Base-by-base conservation (phyloP, 2,329 filamentous ascomycete genomes). In the Sclerotinia spermophila region DNA sequence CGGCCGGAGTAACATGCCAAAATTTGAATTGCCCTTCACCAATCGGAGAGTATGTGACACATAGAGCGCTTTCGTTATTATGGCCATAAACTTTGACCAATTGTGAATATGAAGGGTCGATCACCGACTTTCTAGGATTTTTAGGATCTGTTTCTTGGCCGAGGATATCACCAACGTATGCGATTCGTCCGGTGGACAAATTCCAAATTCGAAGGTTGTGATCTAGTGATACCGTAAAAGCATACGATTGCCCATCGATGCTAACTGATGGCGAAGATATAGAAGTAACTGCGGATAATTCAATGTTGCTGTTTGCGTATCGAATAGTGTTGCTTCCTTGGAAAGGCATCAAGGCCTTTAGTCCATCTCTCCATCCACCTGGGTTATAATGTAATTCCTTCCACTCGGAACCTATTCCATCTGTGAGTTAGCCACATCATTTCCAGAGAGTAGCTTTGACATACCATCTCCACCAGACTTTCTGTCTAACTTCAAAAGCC, bases 1-100 rank as follows among this genome's bases (percentile, higher is more conserved):
- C 87, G 27, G 38, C 65, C 0, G 91, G 87, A 68, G 87, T 87
- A n/a, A 89, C 81, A 74, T 83, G 85, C 93, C 94, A 99, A 79
- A 99, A 94, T 80, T 97, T 98, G 85, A 99, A 98, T 78, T 95
- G 91, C 48, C 96, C 92, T 55, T 90, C 87, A 42, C 94, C 92
- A 73, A 96, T 89, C 0, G 96, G 95, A 17, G 94, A 97, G 80
- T 94, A 97, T 13, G 93, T 95, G 51, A 93, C 89, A 68, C 95
- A 87, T 21, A 88, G 79, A 53, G 85, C 82, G 68, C 83, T 83
- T 24, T 87, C 86, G 38, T 83, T 82, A 56, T 79, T 82, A 55
- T 82, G 84, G 21, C 89, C 87, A 68, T 94, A 85, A 27, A 97
- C 84, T 70, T 90, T 89, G 71, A 97, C 85, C 19, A 97, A 84